Evolutionary conservation across 1,139 yeast species (phyloP).

Genomic region (Protomyces lactucae-debilis): DNA sequence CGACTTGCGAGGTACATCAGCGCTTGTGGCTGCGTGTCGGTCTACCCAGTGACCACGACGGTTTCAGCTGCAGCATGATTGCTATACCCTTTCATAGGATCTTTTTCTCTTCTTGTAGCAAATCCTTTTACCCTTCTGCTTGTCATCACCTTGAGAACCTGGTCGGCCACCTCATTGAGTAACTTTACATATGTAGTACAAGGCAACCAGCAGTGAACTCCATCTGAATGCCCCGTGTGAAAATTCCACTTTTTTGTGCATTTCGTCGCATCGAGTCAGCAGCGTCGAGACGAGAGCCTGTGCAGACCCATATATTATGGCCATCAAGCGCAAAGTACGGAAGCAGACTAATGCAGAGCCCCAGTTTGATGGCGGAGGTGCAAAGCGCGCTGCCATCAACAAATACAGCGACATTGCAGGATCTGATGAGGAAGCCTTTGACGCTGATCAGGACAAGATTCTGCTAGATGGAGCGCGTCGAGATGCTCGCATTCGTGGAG

Average conservation of each 20-base stretch:
- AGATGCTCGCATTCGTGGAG: conserved; percentile 6
- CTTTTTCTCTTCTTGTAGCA: too few relatives aligned
- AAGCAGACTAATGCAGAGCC: conserved; percentile 6
- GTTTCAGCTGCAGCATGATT: background rate
- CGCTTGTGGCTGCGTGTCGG: background rate
- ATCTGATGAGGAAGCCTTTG: conserved; percentile 33
- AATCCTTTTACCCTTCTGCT: too few relatives aligned
- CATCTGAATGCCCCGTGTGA: too few relatives aligned
- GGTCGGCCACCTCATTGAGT: too few relatives aligned
- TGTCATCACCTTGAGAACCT: too few relatives aligned
- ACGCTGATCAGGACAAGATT: conserved; percentile 34
- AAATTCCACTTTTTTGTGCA: too few relatives aligned
- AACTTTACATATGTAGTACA: too few relatives aligned
- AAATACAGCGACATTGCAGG: conserved; percentile 26
- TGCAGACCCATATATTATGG: background rate
- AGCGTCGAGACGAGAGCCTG: too few relatives aligned
- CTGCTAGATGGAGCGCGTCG: conserved; percentile 27
- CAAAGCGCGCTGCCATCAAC: conserved; percentile 2
- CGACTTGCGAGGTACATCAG: background rate
- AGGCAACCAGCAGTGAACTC: too few relatives aligned
- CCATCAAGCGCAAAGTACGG: conserved; percentile 9
- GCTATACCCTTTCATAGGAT: too few relatives aligned
- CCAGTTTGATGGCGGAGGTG: conserved; percentile 23
- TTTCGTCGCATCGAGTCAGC: too few relatives aligned
- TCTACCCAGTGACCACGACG: background rate